These are phyloP conservation scores for Dryadomyces quercivorus DNA, from an alignment of 2,329 filamentous ascomycete species.

Conservation along the genomic window DNA sequence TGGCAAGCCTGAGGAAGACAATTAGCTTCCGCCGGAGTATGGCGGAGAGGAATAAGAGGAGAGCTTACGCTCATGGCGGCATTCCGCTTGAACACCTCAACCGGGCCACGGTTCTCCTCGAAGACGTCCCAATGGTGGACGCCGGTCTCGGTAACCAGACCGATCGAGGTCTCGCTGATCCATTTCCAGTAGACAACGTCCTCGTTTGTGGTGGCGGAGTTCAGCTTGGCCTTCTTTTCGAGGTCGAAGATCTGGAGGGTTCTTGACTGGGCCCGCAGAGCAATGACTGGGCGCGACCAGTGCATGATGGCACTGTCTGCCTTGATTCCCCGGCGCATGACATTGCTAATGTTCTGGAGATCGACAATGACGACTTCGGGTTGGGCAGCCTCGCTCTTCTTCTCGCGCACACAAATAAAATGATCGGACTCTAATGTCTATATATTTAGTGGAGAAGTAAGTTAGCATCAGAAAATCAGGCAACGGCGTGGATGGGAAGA, in stretches of 20 bases:
- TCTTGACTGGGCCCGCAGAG: slow-evolving; percentile 83
- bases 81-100: slow-evolving; percentile 92
- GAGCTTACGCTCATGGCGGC: slow-evolving; percentile 67
- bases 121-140: slow-evolving; percentile 99
- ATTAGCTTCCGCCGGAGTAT: background rate
- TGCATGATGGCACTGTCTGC: slow-evolving; percentile 99
- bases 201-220: slow-evolving; percentile 92
- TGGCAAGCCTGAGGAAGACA: slow-evolving; percentile 61
- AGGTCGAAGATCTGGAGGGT: slow-evolving; percentile 98
- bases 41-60: too few relatives aligned
- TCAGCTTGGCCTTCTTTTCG: slow-evolving; percentile 84
- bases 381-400: slow-evolving; percentile 70
- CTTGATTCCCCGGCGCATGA: slow-evolving; percentile 91
- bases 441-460: background rate
- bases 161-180: slow-evolving; percentile 81
- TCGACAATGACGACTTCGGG: slow-evolving; percentile 96
- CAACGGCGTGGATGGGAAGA: background rate
- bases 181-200: slow-evolving; percentile 99
- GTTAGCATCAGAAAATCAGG: background rate
- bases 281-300: slow-evolving; percentile 91
- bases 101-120: slow-evolving; percentile 65
- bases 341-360: slow-evolving; percentile 94
- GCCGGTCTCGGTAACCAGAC: slow-evolving; percentile 78
- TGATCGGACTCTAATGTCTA: slow-evolving; percentile 96
- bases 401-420: slow-evolving; percentile 93